Percentiles rank a stretch among this genome's conserved stretches.
Conservation (phyloP, 2,329 filamentous ascomycete species). For the Diaporthe citriasiana region DNA sequence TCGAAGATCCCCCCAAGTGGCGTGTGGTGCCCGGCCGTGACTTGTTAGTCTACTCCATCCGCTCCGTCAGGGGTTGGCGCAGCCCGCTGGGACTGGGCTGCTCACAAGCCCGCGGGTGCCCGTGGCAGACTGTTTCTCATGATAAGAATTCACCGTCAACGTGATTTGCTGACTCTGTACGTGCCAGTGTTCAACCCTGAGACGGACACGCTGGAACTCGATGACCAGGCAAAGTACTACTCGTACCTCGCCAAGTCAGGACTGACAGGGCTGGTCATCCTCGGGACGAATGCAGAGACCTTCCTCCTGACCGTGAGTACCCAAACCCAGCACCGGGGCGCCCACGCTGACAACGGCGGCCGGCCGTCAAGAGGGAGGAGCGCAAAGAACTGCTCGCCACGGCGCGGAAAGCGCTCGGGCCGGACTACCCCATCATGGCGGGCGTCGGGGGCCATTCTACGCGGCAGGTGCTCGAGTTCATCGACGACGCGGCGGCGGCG, state of each 20-base stretch:
- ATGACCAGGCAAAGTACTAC: constrained; percentile 50
- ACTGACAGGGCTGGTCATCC: constrained; percentile 51
- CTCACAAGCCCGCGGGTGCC: background rate
- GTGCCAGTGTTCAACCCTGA: constrained; percentile 49
- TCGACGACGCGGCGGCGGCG: constrained; percentile 69
- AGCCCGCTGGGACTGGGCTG: background rate
- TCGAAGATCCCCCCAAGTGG: constrained; percentile 48
- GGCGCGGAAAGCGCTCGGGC: constrained; percentile 67
- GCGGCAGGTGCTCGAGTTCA: constrained; percentile 72
- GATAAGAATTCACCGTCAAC: no score
- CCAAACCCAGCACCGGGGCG: background rate
- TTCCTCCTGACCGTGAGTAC: constrained; percentile 51
- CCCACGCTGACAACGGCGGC: background rate
- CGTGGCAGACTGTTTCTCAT: background rate
- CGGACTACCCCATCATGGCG: constrained; percentile 71
- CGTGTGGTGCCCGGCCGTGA: constrained; percentile 53
- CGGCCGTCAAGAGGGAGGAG: constrained; percentile 46
- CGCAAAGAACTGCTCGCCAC: constrained; percentile 63
- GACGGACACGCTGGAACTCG: constrained; percentile 49
- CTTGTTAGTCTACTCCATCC: constrained; percentile 38
- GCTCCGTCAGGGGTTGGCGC: background rate
- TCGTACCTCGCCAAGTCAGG: constrained; percentile 48
- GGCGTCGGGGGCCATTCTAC: constrained; percentile 76
- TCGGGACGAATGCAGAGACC: constrained; percentile 54
- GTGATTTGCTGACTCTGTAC: constrained; percentile 14